Conservation (phyloP, 108 stramenopile species). For the Cyclotella choctawhatcheeana region DNA sequence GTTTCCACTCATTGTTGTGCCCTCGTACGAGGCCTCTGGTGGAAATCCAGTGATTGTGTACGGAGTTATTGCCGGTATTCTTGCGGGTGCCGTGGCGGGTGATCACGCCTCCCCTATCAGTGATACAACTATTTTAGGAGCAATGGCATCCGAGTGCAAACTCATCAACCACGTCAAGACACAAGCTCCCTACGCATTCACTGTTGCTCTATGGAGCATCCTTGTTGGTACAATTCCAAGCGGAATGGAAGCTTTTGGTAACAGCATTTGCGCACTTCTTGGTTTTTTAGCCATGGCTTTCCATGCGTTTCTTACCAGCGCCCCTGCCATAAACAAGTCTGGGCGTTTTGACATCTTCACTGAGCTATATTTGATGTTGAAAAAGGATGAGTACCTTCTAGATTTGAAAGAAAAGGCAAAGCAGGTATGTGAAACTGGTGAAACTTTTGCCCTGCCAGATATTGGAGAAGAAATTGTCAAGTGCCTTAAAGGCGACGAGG, state of each 20-base stretch:
- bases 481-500: no score
- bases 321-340: conserved; percentile 39
- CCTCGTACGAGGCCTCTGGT: conserved; percentile 56
- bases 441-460: no score
- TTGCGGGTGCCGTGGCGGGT: conserved; percentile 71
- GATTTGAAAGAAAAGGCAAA: conserved; percentile 20
- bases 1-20: conserved; percentile 67
- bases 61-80: conserved; percentile 56
- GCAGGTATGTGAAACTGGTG: conserved; percentile 28
- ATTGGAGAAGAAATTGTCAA: no score
- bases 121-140: conserved; percentile 77
- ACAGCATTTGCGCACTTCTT: conserved; percentile 30
- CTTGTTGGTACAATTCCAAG: conserved; percentile 54
- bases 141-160: conserved; percentile 63
- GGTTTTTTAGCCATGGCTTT: conserved; percentile 36
- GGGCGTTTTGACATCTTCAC: conserved; percentile 48
- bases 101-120: conserved; percentile 78
- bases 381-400: conserved; percentile 16
- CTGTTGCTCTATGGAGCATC: conserved; percentile 46
- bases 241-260: conserved; percentile 26
- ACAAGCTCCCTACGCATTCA: conserved; percentile 72
- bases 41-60: conserved; percentile 53
- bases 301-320: conserved; percentile 13
- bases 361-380: conserved; percentile 31
- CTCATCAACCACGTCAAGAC: conserved; percentile 68